Base-by-base conservation (phyloP, 2,329 filamentous ascomycete species). In the Huntiella decipiens region DNA sequence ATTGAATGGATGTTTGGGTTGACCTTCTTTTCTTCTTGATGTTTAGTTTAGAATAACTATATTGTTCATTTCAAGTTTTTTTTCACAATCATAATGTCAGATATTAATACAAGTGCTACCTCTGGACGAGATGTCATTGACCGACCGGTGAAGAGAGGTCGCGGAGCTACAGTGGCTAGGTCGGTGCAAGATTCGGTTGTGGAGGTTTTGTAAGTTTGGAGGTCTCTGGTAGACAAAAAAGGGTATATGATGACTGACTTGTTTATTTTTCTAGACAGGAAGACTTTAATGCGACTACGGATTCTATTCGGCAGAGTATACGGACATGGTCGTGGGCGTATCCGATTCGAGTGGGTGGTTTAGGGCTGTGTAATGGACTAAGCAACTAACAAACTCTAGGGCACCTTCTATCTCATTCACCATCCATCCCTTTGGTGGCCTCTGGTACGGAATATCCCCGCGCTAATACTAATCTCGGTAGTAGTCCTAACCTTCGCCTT, bases 401-500 rank as follows among this genome's bases (percentile, higher is more conserved):
- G 74, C 2, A 71, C 78, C 44, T 53, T 68, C 56, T 79, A 77
- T 59, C 75, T 78, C 54, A 40, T 68, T 38, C 64, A 63, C 17
- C 72, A 77, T 52, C 64, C 63, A 12, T 58, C 66, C 5, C 58
- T 79, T 39, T 78, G 74, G 74, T 68, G 67, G 54, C 74, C 74
- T 1, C 68, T 78, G 38, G 52, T 69, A 34, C 70, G 67, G 5
- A 67, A 67, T 49, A 58, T 79, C 38, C 58, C 66, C 1, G 71
- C 73, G 2, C 85, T 79, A 22, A 53, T 92, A 43, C 68, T 71
- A 1, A 70, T 94, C 2, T 85, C 82, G 11, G 60, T 78, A 7
- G 72, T 74, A 38, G 77, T 95, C 39, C 78, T 87, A 1, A 67
- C 68, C 8, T 67, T 73, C 60, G 92, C 95, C 84, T 95, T 96